Percentiles rank a stretch among this genome's conserved stretches.
Conservation (phyloP, 2,329 filamentous ascomycete species). For the Sporothrix curviconia region DNA sequence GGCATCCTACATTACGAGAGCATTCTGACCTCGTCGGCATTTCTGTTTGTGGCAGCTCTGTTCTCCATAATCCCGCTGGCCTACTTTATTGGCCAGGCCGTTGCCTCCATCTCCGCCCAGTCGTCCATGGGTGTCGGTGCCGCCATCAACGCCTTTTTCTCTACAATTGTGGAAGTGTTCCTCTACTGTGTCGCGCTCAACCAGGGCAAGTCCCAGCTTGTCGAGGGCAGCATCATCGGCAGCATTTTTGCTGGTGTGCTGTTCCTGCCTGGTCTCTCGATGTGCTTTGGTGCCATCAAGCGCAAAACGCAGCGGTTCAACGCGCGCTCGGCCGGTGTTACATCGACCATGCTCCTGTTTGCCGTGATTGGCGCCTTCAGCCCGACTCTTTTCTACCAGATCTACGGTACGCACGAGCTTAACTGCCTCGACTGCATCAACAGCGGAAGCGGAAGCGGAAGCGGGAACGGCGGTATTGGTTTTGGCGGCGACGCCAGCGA, state of each 20-base stretch:
- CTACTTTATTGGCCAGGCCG: slow-evolving; percentile 97
- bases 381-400: slow-evolving; percentile 95
- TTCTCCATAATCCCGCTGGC: slow-evolving; percentile 93
- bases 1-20: slow-evolving; percentile 61
- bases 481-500: slow-evolving; percentile 49
- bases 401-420: slow-evolving; percentile 94
- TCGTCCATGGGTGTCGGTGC: slow-evolving; percentile 97
- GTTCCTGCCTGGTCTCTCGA: slow-evolving; percentile 88
- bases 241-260: slow-evolving; percentile 97
- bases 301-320: slow-evolving; percentile 98
- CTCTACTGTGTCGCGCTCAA: slow-evolving; percentile 91
- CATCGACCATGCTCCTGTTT: slow-evolving; percentile 95
- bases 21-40: slow-evolving; percentile 72
- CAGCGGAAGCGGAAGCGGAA: slow-evolving; percentile 41
- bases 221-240: slow-evolving; percentile 94
- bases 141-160: slow-evolving; percentile 97
- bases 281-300: slow-evolving; percentile 98
- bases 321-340: slow-evolving; percentile 89
- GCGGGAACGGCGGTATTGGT: slow-evolving; percentile 28
- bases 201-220: slow-evolving; percentile 85
- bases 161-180: slow-evolving; percentile 94
- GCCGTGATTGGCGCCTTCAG: slow-evolving; percentile 93
- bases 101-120: slow-evolving; percentile 96
- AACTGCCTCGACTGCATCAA: slow-evolving; percentile 67
- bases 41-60: slow-evolving; percentile 77